A percentile compares a stretch with the other conserved stretches of the same genome.
These are phyloP conservation scores for Fraxinus latifolia DNA, from an alignment of 305 asterid genomes.

Conservation along the genomic window DNA sequence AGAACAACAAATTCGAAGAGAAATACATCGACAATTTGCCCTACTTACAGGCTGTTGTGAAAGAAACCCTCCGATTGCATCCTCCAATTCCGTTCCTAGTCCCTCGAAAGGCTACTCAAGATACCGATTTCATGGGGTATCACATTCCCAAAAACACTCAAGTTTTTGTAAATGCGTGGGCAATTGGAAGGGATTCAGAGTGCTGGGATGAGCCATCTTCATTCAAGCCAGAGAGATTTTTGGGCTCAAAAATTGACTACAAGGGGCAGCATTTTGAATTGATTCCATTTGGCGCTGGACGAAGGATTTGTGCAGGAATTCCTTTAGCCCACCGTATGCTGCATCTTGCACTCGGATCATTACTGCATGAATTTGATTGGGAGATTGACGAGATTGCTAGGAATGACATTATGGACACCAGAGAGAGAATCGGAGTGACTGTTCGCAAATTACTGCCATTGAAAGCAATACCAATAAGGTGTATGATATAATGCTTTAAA, in stretches of 20 bases:
- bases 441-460: conserved; percentile 25
- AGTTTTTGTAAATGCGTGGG: conserved; percentile 49
- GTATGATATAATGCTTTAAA: not conserved
- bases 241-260: conserved; percentile 40
- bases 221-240: conserved; percentile 45
- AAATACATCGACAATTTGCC: conserved; percentile 40
- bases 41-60: conserved; percentile 41
- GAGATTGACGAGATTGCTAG: conserved; percentile 46
- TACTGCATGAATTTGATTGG: conserved; percentile 52
- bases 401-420: conserved; percentile 30
- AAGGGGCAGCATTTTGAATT: conserved; percentile 53
- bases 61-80: conserved; percentile 45
- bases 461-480: conserved; percentile 16
- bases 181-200: conserved; percentile 57
- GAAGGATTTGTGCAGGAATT: conserved; percentile 54
- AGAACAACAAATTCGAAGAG: conserved; percentile 39
- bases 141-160: conserved; percentile 46
- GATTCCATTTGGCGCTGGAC: conserved; percentile 55
- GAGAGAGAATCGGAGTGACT: conserved; percentile 25
- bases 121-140: conserved; percentile 49
- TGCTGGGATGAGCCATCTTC: conserved; percentile 40
- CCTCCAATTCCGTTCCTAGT: conserved; percentile 61
- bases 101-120: conserved; percentile 52
- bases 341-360: conserved; percentile 42
- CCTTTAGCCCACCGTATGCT: conserved; percentile 57